phyloP scores from a whole-genome alignment of 257 asterid genomes.

The Gynochthodes officinalis region DNA sequence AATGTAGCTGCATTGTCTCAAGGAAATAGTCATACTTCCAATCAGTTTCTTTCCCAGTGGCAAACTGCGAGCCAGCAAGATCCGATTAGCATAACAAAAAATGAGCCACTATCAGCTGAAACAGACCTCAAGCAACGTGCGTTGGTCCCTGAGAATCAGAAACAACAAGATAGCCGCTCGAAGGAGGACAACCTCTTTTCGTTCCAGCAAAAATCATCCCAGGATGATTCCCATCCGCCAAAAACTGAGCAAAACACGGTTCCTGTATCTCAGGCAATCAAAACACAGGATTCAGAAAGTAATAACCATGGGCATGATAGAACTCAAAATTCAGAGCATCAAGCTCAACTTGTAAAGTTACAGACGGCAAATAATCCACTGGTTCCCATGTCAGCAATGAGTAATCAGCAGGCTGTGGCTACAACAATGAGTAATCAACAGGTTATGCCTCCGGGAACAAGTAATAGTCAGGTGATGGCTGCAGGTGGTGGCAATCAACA shows the following conservation, averaged over 20 bases:
- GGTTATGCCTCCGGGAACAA: conserved; percentile 30
- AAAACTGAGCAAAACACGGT: conserved; percentile 34
- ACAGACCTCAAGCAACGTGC: conserved; percentile 37
- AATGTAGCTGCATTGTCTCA: conserved; percentile 45
- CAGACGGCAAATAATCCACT: conserved; percentile 45
- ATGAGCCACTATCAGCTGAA: conserved; percentile 43
- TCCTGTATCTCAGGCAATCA: conserved; percentile 41
- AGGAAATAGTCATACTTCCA: conserved; percentile 39
- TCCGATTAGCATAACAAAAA: conserved; percentile 32
- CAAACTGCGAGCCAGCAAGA: conserved; percentile 54
- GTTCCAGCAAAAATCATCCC: conserved; percentile 32
- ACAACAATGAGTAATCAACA: conserved; percentile 41
- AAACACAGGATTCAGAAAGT: conserved; percentile 40
- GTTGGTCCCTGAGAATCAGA: conserved; percentile 45
- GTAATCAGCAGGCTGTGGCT: conserved; percentile 39
- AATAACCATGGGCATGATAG: conserved; percentile 34
- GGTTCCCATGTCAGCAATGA: conserved; percentile 31
- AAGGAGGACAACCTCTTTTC: conserved; percentile 30
- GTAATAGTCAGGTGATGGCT: conserved; percentile 45
- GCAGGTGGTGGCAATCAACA: conserved; percentile 35
- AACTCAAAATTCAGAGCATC: conserved; percentile 42
- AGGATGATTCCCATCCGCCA: conserved; percentile 26
- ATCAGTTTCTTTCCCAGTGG: conserved; percentile 58
- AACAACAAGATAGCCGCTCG: conserved; percentile 34
- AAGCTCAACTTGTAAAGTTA: conserved; percentile 40